A percentile compares a stretch with the other conserved stretches of the same genome.
phyloP scores from a whole-genome alignment of 2,329 filamentous ascomycete genomes.

The Colletotrichum sp. region DNA sequence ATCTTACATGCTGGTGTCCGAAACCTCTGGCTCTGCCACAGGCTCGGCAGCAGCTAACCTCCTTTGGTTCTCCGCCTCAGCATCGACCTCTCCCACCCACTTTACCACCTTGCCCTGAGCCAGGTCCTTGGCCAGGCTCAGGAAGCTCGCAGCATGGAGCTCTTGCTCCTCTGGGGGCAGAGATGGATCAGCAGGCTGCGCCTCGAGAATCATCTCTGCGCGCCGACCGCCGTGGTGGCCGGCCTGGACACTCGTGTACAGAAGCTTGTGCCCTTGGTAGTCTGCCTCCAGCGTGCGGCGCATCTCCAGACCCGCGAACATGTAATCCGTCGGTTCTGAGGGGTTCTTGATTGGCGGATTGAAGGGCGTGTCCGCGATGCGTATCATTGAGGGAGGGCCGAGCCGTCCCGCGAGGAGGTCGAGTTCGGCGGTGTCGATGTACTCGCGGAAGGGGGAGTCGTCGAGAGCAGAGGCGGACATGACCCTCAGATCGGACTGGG shows the following conservation, averaged over 20 bases:
- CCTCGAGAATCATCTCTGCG: constrained; percentile 54
- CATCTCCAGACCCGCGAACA: constrained; percentile 59
- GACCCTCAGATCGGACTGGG: constrained; percentile 37
- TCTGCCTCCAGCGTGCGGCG: constrained; percentile 49
- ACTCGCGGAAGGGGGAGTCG: constrained; percentile 40
- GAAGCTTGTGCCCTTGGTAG: constrained; percentile 50
- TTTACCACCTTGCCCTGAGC: background rate
- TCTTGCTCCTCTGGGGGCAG: background rate
- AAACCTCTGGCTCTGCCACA: background rate
- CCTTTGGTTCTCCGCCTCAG: background rate
- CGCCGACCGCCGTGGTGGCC: constrained; percentile 56
- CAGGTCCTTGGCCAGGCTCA: background rate
- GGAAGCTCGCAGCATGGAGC: background rate
- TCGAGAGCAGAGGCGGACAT: constrained; percentile 25
- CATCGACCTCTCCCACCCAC: constrained; percentile 10
- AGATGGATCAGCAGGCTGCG: background rate
- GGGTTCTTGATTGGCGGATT: background rate
- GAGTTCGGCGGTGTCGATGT: constrained; percentile 50
- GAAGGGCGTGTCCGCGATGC: constrained; percentile 18
- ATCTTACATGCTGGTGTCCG: background rate
- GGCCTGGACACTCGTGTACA: constrained; percentile 58
- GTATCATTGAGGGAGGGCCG: constrained; percentile 39
- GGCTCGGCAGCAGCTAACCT: background rate
- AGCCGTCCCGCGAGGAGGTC: constrained; percentile 47
- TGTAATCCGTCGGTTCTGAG: constrained; percentile 21